Evolutionary conservation across 495 filamentous ascomycete genomes (phyloP).

Genomic region (Bacidia rubella): DNA sequence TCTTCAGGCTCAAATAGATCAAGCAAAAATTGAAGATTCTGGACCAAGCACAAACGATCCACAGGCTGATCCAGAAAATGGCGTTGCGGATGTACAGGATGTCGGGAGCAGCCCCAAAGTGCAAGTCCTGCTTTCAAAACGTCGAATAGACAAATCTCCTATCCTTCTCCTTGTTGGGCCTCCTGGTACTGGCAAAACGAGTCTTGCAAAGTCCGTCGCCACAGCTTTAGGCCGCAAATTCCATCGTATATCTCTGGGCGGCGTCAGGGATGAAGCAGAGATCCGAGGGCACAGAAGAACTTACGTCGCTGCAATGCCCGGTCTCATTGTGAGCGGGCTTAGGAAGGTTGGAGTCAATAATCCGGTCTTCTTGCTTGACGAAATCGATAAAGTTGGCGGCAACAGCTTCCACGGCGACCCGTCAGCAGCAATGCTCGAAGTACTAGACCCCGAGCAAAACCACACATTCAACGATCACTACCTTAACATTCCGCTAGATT

Average conservation of each 20-base stretch:
- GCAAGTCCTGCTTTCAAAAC: slow-evolving; percentile 54
- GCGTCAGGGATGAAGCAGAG: slow-evolving; percentile 92
- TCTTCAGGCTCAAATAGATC: slow-evolving; percentile 61
- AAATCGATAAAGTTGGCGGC: slow-evolving; percentile 94
- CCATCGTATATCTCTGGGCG: slow-evolving; percentile 91
- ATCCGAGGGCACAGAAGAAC: slow-evolving; percentile 92
- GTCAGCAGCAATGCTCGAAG: slow-evolving; percentile 97
- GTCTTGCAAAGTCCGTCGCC: slow-evolving; percentile 85
- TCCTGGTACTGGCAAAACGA: slow-evolving; percentile 93
- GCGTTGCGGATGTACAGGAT: neutral
- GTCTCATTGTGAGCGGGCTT: slow-evolving; percentile 81
- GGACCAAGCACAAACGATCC: slow-evolving; percentile 21
- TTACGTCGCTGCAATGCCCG: slow-evolving; percentile 98
- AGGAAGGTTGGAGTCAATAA: slow-evolving; percentile 96
- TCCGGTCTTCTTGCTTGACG: slow-evolving; percentile 91
- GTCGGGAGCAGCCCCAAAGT: slow-evolving; percentile 43
- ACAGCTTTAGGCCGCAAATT: slow-evolving; percentile 88
- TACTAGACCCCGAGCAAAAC: slow-evolving; percentile 97
- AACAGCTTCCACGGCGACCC: slow-evolving; percentile 93
- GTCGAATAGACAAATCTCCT: slow-evolving; percentile 85
- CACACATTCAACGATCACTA: slow-evolving; percentile 92
- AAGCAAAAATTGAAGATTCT: slow-evolving; percentile 48
- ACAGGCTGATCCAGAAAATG: neutral
- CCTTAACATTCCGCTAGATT: slow-evolving; percentile 87
- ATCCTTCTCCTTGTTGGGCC: slow-evolving; percentile 90